Percentiles rank a stretch among this genome's conserved stretches.
phyloP scores from a whole-genome alignment of 129 eudicot species.

The Helianthus tuberosus region DNA sequence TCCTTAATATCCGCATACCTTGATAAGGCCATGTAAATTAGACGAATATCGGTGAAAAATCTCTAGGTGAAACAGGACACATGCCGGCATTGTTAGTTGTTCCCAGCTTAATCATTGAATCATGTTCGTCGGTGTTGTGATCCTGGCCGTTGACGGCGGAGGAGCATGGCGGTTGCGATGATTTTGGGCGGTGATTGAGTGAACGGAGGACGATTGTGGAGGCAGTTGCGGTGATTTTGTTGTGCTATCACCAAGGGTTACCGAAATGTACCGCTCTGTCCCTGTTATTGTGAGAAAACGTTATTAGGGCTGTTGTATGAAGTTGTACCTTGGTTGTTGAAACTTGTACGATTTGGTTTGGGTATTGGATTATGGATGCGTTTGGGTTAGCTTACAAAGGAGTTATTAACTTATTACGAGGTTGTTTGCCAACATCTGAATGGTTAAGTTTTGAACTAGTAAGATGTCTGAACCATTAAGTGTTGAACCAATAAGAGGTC shows the following conservation, averaged over 20 bases:
- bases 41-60: neutral
- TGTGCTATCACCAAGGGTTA: slow-evolving; percentile 14
- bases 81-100: slow-evolving; percentile 40
- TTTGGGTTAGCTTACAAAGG: no score
- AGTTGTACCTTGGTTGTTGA: no score
- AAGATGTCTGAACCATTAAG: no score
- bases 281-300: neutral
- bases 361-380: no score
- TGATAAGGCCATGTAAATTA: slow-evolving; percentile 32
- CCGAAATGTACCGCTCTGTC: slow-evolving; percentile 11
- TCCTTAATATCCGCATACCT: slow-evolving; percentile 17
- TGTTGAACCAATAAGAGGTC: no score
- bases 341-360: neutral
- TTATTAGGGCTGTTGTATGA: neutral
- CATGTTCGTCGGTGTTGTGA: slow-evolving; percentile 27
- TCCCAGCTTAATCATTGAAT: slow-evolving; percentile 28
- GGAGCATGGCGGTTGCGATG: slow-evolving; percentile 13
- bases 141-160: slow-evolving; percentile 22
- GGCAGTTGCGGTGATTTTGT: slow-evolving; percentile 21
- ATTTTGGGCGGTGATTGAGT: neutral
- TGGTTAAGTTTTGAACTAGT: no score
- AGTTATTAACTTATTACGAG: no score
- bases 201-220: slow-evolving; percentile 26
- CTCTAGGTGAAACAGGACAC: slow-evolving; percentile 13
- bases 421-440: no score